Conservation (phyloP, 2,329 filamentous ascomycete genomes). For the Colletotrichum abscissum region DNA sequence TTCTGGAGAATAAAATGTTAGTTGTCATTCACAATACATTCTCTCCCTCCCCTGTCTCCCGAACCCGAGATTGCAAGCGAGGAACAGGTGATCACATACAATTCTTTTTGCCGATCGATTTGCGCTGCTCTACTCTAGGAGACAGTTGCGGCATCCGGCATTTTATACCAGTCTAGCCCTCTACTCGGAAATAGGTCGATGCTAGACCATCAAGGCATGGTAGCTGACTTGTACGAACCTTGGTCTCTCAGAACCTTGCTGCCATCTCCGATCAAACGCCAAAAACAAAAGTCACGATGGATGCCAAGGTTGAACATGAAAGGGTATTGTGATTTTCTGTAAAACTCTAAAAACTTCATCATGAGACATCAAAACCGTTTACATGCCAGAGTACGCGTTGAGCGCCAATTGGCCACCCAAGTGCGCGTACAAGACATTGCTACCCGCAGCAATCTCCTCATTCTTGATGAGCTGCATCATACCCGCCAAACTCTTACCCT, state of each 20-base stretch:
- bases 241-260: not conserved
- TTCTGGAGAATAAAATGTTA: too few relatives aligned
- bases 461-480: slow-evolving; percentile 76
- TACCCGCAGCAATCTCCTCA: slow-evolving; percentile 66
- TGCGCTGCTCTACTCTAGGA: too few relatives aligned
- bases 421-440: slow-evolving; percentile 79
- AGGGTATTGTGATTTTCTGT: slow-evolving; percentile 15
- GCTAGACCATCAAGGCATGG: not conserved
- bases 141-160: too few relatives aligned
- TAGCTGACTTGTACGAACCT: not conserved
- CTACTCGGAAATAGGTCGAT: not conserved
- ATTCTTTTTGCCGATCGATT: too few relatives aligned
- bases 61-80: too few relatives aligned
- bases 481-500: slow-evolving; percentile 79
- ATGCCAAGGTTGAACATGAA: not conserved
- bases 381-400: slow-evolving; percentile 68
- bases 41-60: too few relatives aligned
- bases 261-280: not conserved
- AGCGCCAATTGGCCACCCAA: slow-evolving; percentile 76
- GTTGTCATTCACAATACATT: too few relatives aligned
- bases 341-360: not conserved
- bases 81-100: too few relatives aligned
- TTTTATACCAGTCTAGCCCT: not conserved
- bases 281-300: not conserved
- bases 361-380: not conserved